Evolutionary conservation across 2,329 filamentous ascomycete genomes (phyloP), one percentile per base, ranked within the genome.

Genomic region (Amphichorda felina): DNA sequence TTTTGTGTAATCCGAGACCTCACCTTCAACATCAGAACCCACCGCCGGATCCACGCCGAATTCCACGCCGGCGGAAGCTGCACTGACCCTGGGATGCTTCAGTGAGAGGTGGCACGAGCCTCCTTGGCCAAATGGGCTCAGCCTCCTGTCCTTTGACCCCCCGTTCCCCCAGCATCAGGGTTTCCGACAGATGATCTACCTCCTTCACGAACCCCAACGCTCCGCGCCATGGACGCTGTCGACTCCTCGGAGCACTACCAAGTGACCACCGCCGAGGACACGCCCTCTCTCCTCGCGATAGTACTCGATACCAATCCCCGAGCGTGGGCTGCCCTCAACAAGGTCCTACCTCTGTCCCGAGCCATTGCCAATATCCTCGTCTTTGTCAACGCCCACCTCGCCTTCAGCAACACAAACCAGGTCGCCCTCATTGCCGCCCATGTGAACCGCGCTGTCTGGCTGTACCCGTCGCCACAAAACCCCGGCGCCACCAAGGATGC

Each of bases 251-350:
- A 72, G 39, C 72, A 76, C 58, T 75, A 75, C 56, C 68, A 73
- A 56, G 62, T 67, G 48, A 62, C 61, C 43, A 61, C 63, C 30
- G 66, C 60, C 35, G 70, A 67, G 37, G 71, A 75, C 42, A 63
- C 71, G 5, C 85, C 91, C 1, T 94, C 89, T 11, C 78, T 98
- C 25, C 76, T 95, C 35, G 82, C 86, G 46, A 79, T 98, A 50
- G 71, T 98, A 50, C 73, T 98, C 63, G 91, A 98, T 64, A 95
- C 89, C 18, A 98, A 98, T 55, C 91, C 91, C 3, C 82, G 88
- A 48, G 88, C 91, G 48, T 94, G 91, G 91, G 78, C 84, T 6
- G 70, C 84, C 40, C 73, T 96, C 30, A 68, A 79, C 41, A 61
- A 75, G 38, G 74, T 73, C 22, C 76, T 96, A 7, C 77, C 89